Evolutionary conservation across 495 filamentous ascomycete species (phyloP).

Genomic region (Talaromyces borbonicus): DNA sequence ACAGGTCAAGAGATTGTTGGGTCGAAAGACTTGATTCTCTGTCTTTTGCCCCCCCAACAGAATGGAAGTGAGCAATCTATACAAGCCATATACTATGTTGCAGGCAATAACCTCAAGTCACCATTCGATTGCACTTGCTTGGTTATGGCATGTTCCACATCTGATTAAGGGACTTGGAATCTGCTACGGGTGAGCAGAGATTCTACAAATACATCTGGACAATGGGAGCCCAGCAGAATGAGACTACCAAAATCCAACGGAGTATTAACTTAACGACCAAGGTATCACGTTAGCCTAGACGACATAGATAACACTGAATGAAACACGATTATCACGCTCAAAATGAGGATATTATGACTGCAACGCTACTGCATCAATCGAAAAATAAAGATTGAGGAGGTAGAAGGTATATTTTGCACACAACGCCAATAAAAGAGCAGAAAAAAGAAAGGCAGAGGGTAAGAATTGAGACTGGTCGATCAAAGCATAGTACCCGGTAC

Average conservation of each 20-base stretch:
- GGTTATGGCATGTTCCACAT: too few species aligned
- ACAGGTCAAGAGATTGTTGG: constrained; percentile 33
- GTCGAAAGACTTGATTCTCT: constrained; percentile 23
- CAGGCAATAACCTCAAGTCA: too few species aligned
- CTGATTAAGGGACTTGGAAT: too few species aligned
- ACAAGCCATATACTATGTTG: too few species aligned
- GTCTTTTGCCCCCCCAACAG: too few species aligned
- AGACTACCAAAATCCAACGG: too few species aligned
- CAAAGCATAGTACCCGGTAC: constrained; percentile 54
- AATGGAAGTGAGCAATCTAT: not conserved
- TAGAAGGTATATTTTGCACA: constrained; percentile 6
- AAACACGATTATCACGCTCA: not conserved
- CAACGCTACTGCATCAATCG: constrained; percentile 1
- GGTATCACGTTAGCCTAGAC: too few species aligned
- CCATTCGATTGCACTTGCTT: too few species aligned
- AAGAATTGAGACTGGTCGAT: not conserved
- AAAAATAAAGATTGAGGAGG: not conserved
- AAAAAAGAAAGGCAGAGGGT: not conserved
- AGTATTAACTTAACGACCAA: too few species aligned
- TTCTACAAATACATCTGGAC: too few species aligned
- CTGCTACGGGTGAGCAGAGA: too few species aligned
- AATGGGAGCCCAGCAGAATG: too few species aligned
- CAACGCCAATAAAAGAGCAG: not conserved
- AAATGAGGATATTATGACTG: not conserved
- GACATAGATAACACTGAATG: not conserved